These are phyloP conservation scores for Yamadazyma olivae DNA, from an alignment of 805 yeast genomes.

Conservation along the genomic window DNA sequence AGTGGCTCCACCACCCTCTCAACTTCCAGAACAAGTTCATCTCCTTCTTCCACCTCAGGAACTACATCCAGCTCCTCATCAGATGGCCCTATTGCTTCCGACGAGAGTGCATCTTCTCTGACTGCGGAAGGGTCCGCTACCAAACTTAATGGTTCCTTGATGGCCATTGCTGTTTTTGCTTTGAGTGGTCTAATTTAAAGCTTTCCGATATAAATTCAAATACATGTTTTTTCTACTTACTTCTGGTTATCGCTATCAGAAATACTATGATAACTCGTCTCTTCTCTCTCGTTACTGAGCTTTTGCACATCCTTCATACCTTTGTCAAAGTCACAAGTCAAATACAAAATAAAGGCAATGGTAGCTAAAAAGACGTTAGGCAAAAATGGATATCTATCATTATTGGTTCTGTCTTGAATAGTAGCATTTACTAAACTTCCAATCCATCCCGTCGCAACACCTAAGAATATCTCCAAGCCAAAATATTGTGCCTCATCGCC, in stretches of 20 bases:
- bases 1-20: too few species aligned
- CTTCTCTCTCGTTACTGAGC: constrained; percentile 1
- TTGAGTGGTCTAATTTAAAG: too few species aligned
- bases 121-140: too few species aligned
- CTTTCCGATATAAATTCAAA: too few species aligned
- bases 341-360: constrained; percentile 22
- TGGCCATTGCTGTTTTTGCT: too few species aligned
- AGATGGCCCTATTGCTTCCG: too few species aligned
- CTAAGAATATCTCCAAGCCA: constrained; percentile 39
- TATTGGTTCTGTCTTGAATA: constrained; percentile 37
- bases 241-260: neutral
- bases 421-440: constrained; percentile 36
- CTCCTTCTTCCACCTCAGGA: too few species aligned
- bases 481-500: constrained; percentile 43
- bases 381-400: constrained; percentile 34
- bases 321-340: constrained; percentile 25
- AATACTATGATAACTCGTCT: neutral
- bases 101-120: too few species aligned
- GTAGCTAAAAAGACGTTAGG: constrained; percentile 30
- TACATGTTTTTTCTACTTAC: too few species aligned
- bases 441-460: constrained; percentile 41
- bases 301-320: constrained; percentile 26
- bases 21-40: too few species aligned
- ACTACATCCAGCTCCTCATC: too few species aligned
- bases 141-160: too few species aligned